Evolutionary conservation across 176 grass and related monocot genomes (phyloP).

Genomic region (Canna indica): DNA sequence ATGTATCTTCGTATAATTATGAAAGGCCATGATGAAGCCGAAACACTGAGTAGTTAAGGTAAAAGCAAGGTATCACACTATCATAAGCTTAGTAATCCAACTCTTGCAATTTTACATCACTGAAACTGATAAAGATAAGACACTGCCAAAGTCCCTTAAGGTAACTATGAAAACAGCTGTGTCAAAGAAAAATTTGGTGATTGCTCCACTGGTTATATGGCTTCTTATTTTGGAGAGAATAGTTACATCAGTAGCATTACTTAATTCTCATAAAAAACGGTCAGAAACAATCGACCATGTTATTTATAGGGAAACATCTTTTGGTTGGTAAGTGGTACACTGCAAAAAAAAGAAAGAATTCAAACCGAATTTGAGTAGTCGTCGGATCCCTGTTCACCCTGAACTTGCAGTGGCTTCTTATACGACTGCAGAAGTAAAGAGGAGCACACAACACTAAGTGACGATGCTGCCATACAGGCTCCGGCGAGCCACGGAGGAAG

Average conservation of each 20-base stretch:
- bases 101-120: not conserved
- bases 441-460: conserved; percentile 85
- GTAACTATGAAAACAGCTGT: too few species aligned
- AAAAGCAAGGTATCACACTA: too few species aligned
- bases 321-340: too few species aligned
- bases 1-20: too few species aligned
- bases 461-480: conserved; percentile 86
- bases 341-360: not conserved
- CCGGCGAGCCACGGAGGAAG: conserved; percentile 85
- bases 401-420: conserved; percentile 52
- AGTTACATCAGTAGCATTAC: not conserved
- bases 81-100: not conserved
- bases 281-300: not conserved
- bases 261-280: not conserved
- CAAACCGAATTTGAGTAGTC: conserved; percentile 30
- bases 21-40: too few species aligned
- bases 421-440: conserved; percentile 84
- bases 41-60: too few species aligned
- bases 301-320: not conserved
- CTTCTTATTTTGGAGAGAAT: too few species aligned
- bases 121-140: not conserved
- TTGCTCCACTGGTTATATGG: too few species aligned
- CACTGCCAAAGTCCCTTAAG: too few species aligned
- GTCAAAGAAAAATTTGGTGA: too few species aligned
- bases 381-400: conserved; percentile 13